Evolutionary conservation across 148 eudicot species (phyloP), one percentile per base, ranked within the genome.

Genomic region (Tetragonia tetragonoides): DNA sequence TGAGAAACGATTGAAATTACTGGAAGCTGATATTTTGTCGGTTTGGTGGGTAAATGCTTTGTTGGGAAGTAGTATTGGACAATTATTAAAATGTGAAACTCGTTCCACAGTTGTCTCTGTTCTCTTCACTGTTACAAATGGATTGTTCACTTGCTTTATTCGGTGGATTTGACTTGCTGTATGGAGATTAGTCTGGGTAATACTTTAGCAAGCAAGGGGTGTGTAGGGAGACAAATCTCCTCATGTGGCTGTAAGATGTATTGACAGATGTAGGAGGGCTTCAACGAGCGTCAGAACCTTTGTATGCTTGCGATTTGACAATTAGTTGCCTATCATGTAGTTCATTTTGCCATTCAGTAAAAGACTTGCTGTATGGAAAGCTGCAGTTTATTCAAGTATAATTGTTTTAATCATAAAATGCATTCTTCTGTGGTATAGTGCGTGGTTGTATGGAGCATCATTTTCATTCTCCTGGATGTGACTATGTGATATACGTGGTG

Each of bases 341-440:
- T 28, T 28, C 34, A 28, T 28, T 28, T 28, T 28, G 34, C 34
- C 34, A 28, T 28, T 28, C 34, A 28, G 34, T 28, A 28, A 28
- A 28, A 49, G 10, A 49, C 53, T 49, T 49, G 53, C 11, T 49
- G 53, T 10, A 49, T 49, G 53, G 47, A 44, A 5, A 44, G 47
- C 47, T 44, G 47, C 47, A 44, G 9, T 44, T 44, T 5, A 44
- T 28, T 28, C 34, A 9, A 44, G 47, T 9, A 44, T 5, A 8
- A 49, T 8, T 49, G 10, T 10, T 49, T 49, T 8, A 8, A 49
- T 2, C 53, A 4, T 16, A n/a, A 15, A 16, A 18, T 56, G 5
- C n/a, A 56, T 56, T 56, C n/a, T 56, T 60, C 64, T 66, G 63
- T 76, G 60, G 47, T 21, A 17, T 49, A 4, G 79, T 59, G 64